phyloP scores from a whole-genome alignment of 75 land plant genomes.

The Isoetes taiwanensis region DNA sequence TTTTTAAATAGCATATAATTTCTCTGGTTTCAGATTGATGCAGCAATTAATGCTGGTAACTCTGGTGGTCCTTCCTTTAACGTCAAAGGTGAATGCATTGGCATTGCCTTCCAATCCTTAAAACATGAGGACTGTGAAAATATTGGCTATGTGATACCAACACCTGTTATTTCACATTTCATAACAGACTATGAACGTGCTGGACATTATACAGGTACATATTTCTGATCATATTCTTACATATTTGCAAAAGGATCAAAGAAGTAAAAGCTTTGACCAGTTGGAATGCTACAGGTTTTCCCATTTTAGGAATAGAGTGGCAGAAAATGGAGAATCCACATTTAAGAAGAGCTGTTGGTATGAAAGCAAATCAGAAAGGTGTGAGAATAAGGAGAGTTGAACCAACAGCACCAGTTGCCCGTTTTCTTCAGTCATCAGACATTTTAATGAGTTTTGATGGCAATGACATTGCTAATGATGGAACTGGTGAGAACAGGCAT shows the following conservation, averaged over 20 bases:
- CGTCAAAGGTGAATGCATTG: slow-evolving; percentile 1
- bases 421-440: background rate
- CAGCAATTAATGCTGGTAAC: slow-evolving; percentile 1
- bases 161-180: slow-evolving; percentile 2
- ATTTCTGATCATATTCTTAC: too few species aligned
- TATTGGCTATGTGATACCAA: slow-evolving; percentile 1
- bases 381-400: background rate
- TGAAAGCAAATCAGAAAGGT: slow-evolving; percentile 5
- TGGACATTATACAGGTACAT: background rate
- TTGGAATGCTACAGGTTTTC: slow-evolving; percentile 2
- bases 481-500: slow-evolving; percentile 1
- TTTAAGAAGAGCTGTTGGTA: slow-evolving; percentile 1
- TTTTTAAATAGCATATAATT: too few species aligned
- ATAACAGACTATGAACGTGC: slow-evolving; percentile 1
- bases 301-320: slow-evolving; percentile 2
- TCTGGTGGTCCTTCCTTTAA: slow-evolving; percentile 2
- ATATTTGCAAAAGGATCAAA: too few species aligned
- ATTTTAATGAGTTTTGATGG: slow-evolving; percentile 5
- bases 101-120: slow-evolving; percentile 1
- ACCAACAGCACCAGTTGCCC: slow-evolving; percentile 1
- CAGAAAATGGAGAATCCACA: slow-evolving; percentile 4
- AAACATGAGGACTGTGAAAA: slow-evolving; percentile 6
- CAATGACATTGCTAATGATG: slow-evolving; percentile 4
- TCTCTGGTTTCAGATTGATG: background rate
- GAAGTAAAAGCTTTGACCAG: too few species aligned